phyloP scores from a whole-genome alignment of 2,329 filamentous ascomycete species.

The Metarhizium album region DNA sequence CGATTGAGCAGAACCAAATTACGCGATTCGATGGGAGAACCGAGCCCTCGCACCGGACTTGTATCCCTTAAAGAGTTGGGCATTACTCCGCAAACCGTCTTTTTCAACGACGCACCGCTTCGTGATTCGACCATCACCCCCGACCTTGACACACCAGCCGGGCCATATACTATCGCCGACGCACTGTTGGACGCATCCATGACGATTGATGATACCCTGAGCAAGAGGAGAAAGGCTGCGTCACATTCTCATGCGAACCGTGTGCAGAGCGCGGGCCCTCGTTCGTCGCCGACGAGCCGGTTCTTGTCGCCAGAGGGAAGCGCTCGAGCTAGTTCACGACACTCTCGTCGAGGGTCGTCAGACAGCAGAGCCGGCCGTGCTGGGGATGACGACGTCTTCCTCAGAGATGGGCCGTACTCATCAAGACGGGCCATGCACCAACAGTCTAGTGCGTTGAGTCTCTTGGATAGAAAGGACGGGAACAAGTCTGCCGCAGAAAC shows the following conservation, averaged over 20 bases:
- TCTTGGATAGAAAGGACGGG: conserved; percentile 48
- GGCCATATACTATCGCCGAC: conserved; percentile 73
- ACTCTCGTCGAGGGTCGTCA: conserved; percentile 27
- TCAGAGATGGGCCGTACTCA: conserved; percentile 31
- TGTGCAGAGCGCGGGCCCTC: conserved; percentile 24
- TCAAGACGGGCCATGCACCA: conserved; percentile 39
- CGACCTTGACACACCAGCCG: conserved; percentile 22
- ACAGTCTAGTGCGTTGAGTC: conserved; percentile 47
- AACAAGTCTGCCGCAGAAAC: conserved; percentile 49
- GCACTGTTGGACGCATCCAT: conserved; percentile 86
- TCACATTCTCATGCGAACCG: conserved; percentile 40
- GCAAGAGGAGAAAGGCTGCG: conserved; percentile 40
- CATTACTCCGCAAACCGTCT: conserved; percentile 76
- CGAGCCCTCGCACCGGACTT: conserved; percentile 30
- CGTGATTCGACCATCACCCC: conserved; percentile 26
- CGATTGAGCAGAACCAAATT: conserved; percentile 63
- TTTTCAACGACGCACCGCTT: conserved; percentile 71
- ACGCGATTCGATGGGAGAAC: conserved; percentile 33
- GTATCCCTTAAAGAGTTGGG: conserved; percentile 65
- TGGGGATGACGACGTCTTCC: conserved; percentile 24
- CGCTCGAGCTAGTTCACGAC: conserved; percentile 23
- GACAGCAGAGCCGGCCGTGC: conserved; percentile 12
- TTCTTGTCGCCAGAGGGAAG: conserved; percentile 20
- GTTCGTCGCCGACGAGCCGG: conserved; percentile 14
- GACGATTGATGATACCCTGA: conserved; percentile 61